Percentiles rank a stretch among this genome's conserved stretches.
Evolutionary conservation across 768 basidiomycete species (phyloP).

Genomic region (Pleurotus cornucopiae): DNA sequence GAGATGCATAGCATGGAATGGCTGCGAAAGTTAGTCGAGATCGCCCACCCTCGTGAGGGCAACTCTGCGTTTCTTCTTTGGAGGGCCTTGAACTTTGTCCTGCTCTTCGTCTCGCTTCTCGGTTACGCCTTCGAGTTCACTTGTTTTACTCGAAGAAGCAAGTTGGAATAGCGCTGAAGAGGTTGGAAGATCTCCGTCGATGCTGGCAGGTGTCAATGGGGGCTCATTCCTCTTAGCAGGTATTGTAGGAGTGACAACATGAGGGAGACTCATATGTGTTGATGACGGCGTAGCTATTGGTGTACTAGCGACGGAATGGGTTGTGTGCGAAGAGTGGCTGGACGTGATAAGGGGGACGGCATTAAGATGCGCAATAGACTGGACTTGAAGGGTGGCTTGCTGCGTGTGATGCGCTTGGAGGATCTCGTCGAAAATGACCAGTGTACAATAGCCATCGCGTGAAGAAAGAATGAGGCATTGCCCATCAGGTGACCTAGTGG

Average conservation of each 20-base stretch:
- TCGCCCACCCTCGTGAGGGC: slow-evolving; percentile 70
- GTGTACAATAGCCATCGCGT: slow-evolving; percentile 95
- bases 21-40: slow-evolving; percentile 23
- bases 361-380: slow-evolving; percentile 85
- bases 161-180: not conserved
- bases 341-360: slow-evolving; percentile 56
- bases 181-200: slow-evolving; percentile 34
- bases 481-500: slow-evolving; percentile 88
- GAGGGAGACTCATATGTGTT: slow-evolving; percentile 25
- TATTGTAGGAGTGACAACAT: slow-evolving; percentile 16
- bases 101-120: slow-evolving; percentile 18
- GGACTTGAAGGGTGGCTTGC: slow-evolving; percentile 85
- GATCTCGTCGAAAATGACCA: slow-evolving; percentile 93
- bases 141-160: not conserved
- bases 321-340: slow-evolving; percentile 18
- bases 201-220: slow-evolving; percentile 47
- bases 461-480: slow-evolving; percentile 89
- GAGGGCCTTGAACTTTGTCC: slow-evolving; percentile 44
- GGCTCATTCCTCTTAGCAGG: slow-evolving; percentile 39
- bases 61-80: slow-evolving; percentile 85
- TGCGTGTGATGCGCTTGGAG: slow-evolving; percentile 85
- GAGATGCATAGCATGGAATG: not conserved
- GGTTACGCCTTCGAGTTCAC: slow-evolving; percentile 18
- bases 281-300: slow-evolving; percentile 32
- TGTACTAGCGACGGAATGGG: slow-evolving; percentile 27